Evolutionary conservation across 371 early-diverging fungal genomes (phyloP), one percentile per base, ranked within the genome.

Genomic region (Coemansia sp.): DNA sequence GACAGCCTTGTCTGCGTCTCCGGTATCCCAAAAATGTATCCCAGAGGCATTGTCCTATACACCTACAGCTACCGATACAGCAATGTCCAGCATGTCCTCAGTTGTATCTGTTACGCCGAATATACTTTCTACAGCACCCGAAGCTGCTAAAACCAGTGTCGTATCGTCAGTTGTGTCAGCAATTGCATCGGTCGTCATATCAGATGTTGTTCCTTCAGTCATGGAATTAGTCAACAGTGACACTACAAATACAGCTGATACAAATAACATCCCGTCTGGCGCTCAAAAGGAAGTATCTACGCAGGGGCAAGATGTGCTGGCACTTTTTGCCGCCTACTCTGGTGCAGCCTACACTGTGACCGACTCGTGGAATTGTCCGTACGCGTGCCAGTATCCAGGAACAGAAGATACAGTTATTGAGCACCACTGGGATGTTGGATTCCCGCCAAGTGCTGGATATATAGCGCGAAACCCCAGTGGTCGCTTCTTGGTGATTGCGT

Each of bases 311-410:
- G 67, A 46, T 13, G 6, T 63, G 1, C 24, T 73, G 21, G 58
- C 75, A 11, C 11, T 74, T 13, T 67, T 66, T 36, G 75, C 75
- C 2, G 75, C 75, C 11, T 75, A 75, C 41, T 58, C 76, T 4
- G 76, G 76, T 8, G 76, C 76, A 4, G 76, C 76, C 6, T 75
- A 75, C 24, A 67, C 64, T 1, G 73, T 75, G 17, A 57, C 67
- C 2, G 41, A 64, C 26, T 40, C 51, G 26, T 75, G 73, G 76
- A 39, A 67, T 49, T 75, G 76, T 29, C 19, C 11, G 13, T 72
- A 63, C 28, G 76, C 76, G 2, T 75, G 76, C 49, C 56, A 75
- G 46, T 58, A 71, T 21, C 73, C 74, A 0, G 77, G 72, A 11
- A 74, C 74, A 0, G 53, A 77, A 49, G 69, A 46, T 17, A 77